These are phyloP conservation scores for Phytophthora lateralis DNA, from an alignment of 352 stramenopile species.

Conservation along the genomic window DNA sequence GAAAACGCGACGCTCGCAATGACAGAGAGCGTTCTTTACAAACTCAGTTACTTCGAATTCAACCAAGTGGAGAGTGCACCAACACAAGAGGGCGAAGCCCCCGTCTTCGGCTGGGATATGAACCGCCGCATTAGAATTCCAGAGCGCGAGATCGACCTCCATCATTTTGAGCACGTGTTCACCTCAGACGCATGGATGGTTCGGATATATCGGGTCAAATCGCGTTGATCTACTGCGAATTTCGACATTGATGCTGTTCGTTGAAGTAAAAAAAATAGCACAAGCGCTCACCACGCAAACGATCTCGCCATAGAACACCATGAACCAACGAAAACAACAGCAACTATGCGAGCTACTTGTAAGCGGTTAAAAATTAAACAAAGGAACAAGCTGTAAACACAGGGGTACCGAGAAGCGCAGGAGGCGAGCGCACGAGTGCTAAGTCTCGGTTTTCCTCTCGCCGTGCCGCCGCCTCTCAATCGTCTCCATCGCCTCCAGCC, in stretches of 20 bases:
- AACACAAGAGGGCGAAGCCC: conserved; percentile 22
- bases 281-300: background rate
- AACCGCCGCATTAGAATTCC: conserved; percentile 66
- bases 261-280: background rate
- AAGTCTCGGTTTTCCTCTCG: conserved; percentile 5
- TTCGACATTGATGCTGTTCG: background rate
- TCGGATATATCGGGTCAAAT: conserved; percentile 88
- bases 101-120: conserved; percentile 67
- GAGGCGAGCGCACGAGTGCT: background rate
- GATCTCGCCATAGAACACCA: conserved; percentile 2
- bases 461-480: conserved; percentile 5
- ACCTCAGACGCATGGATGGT: conserved; percentile 94
- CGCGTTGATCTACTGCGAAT: conserved; percentile 16
- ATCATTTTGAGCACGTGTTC: conserved; percentile 92
- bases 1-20: conserved; percentile 79
- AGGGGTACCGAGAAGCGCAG: conserved; percentile 1
- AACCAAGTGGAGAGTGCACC: conserved; percentile 41
- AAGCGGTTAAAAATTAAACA: conserved; percentile 39
- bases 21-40: conserved; percentile 91
- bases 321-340: background rate
- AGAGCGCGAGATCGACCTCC: conserved; percentile 68
- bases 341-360: conserved; percentile 4
- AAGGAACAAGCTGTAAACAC: conserved; percentile 25
- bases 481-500: conserved; percentile 5
- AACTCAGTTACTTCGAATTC: conserved; percentile 90